Evolutionary conservation across 1,284 basidiomycete species (phyloP).

Genomic region (Marasmius tenuissimus): DNA sequence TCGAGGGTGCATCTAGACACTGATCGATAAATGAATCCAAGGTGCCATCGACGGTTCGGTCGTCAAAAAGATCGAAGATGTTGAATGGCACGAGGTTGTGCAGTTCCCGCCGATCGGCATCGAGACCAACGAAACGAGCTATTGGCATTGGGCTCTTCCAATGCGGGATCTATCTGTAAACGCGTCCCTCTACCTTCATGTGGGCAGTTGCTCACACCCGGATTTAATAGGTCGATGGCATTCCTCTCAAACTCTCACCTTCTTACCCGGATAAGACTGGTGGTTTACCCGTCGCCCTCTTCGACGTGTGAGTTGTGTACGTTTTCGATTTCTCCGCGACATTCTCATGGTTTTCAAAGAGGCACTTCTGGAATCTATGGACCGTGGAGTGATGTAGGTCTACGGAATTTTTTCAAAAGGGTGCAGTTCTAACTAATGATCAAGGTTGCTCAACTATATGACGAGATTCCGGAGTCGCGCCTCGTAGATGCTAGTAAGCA

Average conservation of each 20-base stretch:
- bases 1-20: neutral
- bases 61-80: slow-evolving; percentile 55
- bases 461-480: slow-evolving; percentile 62
- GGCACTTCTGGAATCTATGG: slow-evolving; percentile 81
- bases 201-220: slow-evolving; percentile 6
- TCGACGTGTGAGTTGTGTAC: slow-evolving; percentile 63
- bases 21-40: slow-evolving; percentile 21
- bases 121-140: slow-evolving; percentile 63
- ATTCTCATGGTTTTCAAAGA: slow-evolving; percentile 34
- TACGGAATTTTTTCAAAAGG: neutral
- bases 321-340: slow-evolving; percentile 2
- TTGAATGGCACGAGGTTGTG: slow-evolving; percentile 73
- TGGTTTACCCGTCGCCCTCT: slow-evolving; percentile 65
- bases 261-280: slow-evolving; percentile 64
- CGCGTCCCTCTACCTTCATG: neutral
- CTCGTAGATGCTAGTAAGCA: slow-evolving; percentile 57
- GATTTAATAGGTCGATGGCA: slow-evolving; percentile 59
- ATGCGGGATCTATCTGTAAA: slow-evolving; percentile 60
- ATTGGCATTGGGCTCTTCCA: slow-evolving; percentile 80
- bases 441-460: slow-evolving; percentile 72
- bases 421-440: slow-evolving; percentile 10
- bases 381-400: slow-evolving; percentile 73
- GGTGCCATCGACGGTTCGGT: slow-evolving; percentile 73
- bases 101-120: slow-evolving; percentile 65
- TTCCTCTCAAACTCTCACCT: slow-evolving; percentile 54